A percentile compares a stretch with the other conserved stretches of the same genome.
Evolutionary conservation across 768 basidiomycete species (phyloP).

Genomic region (Pleurotus cornucopiae): DNA sequence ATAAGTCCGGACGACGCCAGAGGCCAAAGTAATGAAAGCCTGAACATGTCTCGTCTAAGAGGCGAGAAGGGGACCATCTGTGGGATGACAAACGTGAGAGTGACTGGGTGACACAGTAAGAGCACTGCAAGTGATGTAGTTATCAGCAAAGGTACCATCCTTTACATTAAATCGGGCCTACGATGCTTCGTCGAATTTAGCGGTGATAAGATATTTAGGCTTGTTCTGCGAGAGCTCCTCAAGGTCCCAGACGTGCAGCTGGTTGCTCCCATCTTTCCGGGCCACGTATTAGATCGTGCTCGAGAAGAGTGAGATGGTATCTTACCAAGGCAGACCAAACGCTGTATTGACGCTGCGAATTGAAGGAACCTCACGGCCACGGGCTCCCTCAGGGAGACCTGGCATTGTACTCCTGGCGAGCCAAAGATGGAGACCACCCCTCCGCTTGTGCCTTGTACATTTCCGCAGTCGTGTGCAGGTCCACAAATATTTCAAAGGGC

Average conservation of each 20-base stretch:
- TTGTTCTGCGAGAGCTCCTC: slow-evolving; percentile 32
- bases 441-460: slow-evolving; percentile 49
- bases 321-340: slow-evolving; percentile 62
- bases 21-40: slow-evolving; percentile 44
- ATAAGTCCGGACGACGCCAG: slow-evolving; percentile 67
- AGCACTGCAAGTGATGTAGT: slow-evolving; percentile 33
- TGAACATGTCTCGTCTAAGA: slow-evolving; percentile 16
- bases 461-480: slow-evolving; percentile 2
- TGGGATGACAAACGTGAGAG: slow-evolving; percentile 53
- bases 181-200: slow-evolving; percentile 47
- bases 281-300: no score
- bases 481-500: slow-evolving; percentile 8
- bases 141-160: neutral
- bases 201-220: slow-evolving; percentile 48
- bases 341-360: slow-evolving; percentile 51
- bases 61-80: neutral
- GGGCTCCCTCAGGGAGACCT: slow-evolving; percentile 40
- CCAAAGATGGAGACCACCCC: slow-evolving; percentile 69
- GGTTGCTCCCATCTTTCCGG: slow-evolving; percentile 44
- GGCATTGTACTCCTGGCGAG: slow-evolving; percentile 55
- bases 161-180: slow-evolving; percentile 13
- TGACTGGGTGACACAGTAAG: slow-evolving; percentile 65
- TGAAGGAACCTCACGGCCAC: slow-evolving; percentile 54
- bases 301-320: neutral
- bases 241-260: slow-evolving; percentile 61